Conservation (phyloP, 192 early-diverging fungal genomes). For the Backusella morwellensis region DNA sequence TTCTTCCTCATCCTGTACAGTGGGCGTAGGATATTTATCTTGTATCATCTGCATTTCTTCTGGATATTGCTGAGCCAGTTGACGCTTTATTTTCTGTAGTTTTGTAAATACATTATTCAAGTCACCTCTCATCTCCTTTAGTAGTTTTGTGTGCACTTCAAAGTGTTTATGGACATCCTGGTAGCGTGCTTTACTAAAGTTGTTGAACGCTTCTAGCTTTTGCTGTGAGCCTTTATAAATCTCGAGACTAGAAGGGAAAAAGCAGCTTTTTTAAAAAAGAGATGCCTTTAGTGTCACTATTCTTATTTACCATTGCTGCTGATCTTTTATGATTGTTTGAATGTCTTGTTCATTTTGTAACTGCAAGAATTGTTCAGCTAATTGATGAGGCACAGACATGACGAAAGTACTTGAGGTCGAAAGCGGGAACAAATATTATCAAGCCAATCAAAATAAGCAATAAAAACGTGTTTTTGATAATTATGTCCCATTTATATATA, state of each 20-base stretch:
- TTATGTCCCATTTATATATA: not conserved
- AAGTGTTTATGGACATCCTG: slow-evolving; percentile 47
- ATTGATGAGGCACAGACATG: not conserved
- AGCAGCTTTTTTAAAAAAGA: not conserved
- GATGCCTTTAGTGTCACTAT: not conserved
- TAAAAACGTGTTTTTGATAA: not conserved
- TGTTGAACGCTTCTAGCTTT: slow-evolving; percentile 48
- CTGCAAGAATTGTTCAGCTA: not conserved
- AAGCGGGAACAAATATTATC: not conserved
- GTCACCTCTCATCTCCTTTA: slow-evolving; percentile 56
- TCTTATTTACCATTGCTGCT: not conserved
- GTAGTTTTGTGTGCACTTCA: slow-evolving; percentile 51
- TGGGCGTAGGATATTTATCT: slow-evolving; percentile 25
- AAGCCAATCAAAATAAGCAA: slow-evolving; percentile 1
- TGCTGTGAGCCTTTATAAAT: slow-evolving; percentile 16
- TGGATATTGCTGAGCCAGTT: slow-evolving; percentile 25
- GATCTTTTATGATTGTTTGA: not conserved
- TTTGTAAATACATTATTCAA: slow-evolving; percentile 56
- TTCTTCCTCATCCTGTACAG: slow-evolving; percentile 15
- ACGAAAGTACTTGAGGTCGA: not conserved
- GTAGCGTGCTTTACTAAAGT: slow-evolving; percentile 55
- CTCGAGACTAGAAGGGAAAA: not conserved
- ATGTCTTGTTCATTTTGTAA: slow-evolving; percentile 4
- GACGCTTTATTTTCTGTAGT: slow-evolving; percentile 36
- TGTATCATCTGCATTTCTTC: slow-evolving; percentile 14